Conservation (phyloP, 2,329 filamentous ascomycete genomes). For the Epichloe brachyelytri region DNA sequence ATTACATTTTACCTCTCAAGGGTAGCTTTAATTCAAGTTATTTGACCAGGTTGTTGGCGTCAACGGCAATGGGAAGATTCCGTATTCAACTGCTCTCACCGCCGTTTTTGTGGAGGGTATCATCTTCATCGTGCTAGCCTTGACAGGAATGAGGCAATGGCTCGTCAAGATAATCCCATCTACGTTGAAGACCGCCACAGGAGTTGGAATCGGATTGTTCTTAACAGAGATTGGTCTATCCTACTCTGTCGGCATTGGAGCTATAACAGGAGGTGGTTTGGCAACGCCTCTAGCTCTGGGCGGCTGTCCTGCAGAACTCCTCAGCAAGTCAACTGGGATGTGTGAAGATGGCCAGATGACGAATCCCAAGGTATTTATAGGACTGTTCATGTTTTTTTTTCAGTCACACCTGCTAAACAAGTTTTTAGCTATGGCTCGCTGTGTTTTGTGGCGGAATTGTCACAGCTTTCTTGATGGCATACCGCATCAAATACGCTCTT, state of each 20-base stretch:
- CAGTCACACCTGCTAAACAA: conserved; percentile 2
- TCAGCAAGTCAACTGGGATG: conserved; percentile 32
- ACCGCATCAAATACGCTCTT: conserved; percentile 62
- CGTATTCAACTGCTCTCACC: conserved; percentile 48
- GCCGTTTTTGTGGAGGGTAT: conserved; percentile 53
- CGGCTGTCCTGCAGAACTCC: conserved; percentile 51
- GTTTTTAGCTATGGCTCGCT: conserved; percentile 62
- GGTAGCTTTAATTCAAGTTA: not conserved
- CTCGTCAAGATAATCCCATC: conserved; percentile 51
- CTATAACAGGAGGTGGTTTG: conserved; percentile 54
- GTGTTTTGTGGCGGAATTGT: conserved; percentile 70
- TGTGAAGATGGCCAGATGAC: conserved; percentile 56
- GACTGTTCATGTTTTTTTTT: too few relatives aligned
- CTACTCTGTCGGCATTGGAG: conserved; percentile 71
- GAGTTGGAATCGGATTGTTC: conserved; percentile 52
- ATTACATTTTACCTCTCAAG: not conserved
- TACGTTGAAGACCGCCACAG: conserved; percentile 52
- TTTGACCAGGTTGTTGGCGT: conserved; percentile 39
- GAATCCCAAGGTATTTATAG: conserved; percentile 49
- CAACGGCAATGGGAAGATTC: conserved; percentile 42
- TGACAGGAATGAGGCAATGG: conserved; percentile 62
- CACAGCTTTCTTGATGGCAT: conserved; percentile 70
- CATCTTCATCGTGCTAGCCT: conserved; percentile 49
- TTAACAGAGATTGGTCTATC: conserved; percentile 54
- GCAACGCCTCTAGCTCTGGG: conserved; percentile 64